Evolutionary conservation across 2,329 filamentous ascomycete species (phyloP).

Genomic region (Leptographium radiaticola): DNA sequence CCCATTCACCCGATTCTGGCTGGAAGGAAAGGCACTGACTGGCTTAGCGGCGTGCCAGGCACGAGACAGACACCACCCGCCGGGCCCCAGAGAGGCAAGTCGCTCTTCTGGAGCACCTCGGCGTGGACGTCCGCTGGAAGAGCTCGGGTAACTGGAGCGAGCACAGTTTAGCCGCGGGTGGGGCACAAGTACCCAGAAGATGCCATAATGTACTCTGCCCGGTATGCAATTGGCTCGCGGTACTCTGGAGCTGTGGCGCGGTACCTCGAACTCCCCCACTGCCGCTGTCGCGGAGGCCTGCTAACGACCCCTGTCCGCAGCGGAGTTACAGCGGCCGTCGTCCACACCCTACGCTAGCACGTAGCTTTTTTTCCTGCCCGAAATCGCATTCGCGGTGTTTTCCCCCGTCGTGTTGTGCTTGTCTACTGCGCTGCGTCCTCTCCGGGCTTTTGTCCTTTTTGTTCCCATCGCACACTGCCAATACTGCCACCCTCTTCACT

Average conservation of each 20-base stretch:
- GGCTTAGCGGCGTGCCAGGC: background rate
- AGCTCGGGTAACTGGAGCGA: constrained; percentile 12
- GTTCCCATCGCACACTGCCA: background rate
- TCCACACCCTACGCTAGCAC: background rate
- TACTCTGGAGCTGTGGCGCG: background rate
- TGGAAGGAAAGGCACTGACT: background rate
- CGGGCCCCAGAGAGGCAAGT: background rate
- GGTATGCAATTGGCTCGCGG: background rate
- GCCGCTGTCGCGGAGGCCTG: background rate
- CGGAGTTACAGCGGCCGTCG: background rate
- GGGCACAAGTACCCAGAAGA: constrained; percentile 1
- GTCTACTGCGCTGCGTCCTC: background rate
- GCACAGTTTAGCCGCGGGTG: constrained; percentile 6
- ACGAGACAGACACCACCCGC: background rate
- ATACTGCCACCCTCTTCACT: background rate
- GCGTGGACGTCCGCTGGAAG: constrained; percentile 7
- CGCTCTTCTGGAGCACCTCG: constrained; percentile 4
- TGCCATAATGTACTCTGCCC: background rate
- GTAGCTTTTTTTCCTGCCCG: constrained; percentile 3
- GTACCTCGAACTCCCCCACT: background rate
- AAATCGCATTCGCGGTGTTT: constrained; percentile 7
- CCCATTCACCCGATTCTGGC: constrained; percentile 1
- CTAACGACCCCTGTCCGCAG: background rate
- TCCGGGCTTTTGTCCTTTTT: constrained; percentile 1
- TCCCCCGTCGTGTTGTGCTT: background rate